Conservation (phyloP, 805 yeast genomes). For the Dipodascus albidus region DNA sequence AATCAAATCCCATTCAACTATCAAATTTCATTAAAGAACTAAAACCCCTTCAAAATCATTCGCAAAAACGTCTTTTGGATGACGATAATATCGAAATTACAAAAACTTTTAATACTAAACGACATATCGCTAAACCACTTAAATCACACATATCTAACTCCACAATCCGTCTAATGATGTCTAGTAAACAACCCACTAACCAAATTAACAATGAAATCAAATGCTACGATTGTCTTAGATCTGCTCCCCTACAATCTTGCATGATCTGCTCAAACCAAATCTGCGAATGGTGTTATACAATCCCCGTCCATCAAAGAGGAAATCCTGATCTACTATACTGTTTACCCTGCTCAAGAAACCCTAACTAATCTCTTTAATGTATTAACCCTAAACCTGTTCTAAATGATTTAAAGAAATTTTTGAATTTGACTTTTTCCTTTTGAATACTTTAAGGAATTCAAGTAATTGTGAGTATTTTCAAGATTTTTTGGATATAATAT, state of each 20-base stretch:
- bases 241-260: neutral
- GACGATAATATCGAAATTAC: neutral
- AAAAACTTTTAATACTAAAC: neutral
- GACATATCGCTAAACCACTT: neutral
- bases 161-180: neutral
- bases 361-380: slow-evolving; percentile 19
- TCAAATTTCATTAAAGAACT: too few relatives aligned
- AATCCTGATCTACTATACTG: neutral
- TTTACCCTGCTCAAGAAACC: slow-evolving; percentile 1
- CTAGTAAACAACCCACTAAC: neutral
- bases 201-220: neutral
- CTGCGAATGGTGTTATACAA: neutral
- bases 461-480: neutral
- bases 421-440: neutral
- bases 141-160: neutral
- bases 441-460: neutral
- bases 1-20: too few relatives aligned
- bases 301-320: neutral
- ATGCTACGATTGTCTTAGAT: neutral
- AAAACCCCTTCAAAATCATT: too few relatives aligned
- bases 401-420: too few relatives aligned
- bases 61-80: neutral
- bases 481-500: slow-evolving; percentile 21
- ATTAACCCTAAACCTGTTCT: slow-evolving; percentile 8
- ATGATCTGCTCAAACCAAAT: neutral